These are phyloP conservation scores for Lyophyllum decastes DNA, from an alignment of 768 basidiomycete genomes.

Conservation along the genomic window DNA sequence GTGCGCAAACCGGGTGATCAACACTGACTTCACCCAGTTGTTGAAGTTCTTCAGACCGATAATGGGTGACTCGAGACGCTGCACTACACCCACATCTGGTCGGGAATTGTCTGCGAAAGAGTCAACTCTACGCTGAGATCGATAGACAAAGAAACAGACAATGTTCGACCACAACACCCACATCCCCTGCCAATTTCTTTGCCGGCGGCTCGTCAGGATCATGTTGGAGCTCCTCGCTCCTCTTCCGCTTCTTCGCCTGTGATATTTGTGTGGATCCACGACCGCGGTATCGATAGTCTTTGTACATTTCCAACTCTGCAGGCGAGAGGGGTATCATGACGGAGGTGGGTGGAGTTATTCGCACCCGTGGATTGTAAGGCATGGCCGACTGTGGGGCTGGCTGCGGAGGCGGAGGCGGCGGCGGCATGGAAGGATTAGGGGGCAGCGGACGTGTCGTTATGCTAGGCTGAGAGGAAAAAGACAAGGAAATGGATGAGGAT, in stretches of 20 bases:
- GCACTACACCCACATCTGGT: constrained; percentile 85
- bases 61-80: constrained; percentile 88
- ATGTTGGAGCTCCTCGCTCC: constrained; percentile 35
- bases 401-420: constrained; percentile 30
- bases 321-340: constrained; percentile 67
- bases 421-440: constrained; percentile 31
- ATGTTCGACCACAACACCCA: constrained; percentile 73
- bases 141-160: constrained; percentile 50
- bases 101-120: constrained; percentile 77
- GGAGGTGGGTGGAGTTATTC: constrained; percentile 60
- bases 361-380: constrained; percentile 66
- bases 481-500: constrained; percentile 30
- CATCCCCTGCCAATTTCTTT: constrained; percentile 67
- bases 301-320: constrained; percentile 62
- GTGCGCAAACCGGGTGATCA: constrained; percentile 88
- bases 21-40: constrained; percentile 98
- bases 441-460: constrained; percentile 19
- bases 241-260: constrained; percentile 18
- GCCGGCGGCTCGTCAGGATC: constrained; percentile 39
- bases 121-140: not conserved
- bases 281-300: constrained; percentile 56
- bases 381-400: constrained; percentile 37
- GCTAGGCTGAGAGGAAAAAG: constrained; percentile 13
- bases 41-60: constrained; percentile 98
- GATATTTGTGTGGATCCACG: constrained; percentile 53